Percentiles rank a stretch among this genome's conserved stretches.
Conservation (phyloP, 2,329 filamentous ascomycete genomes). For the Venturia effusa region DNA sequence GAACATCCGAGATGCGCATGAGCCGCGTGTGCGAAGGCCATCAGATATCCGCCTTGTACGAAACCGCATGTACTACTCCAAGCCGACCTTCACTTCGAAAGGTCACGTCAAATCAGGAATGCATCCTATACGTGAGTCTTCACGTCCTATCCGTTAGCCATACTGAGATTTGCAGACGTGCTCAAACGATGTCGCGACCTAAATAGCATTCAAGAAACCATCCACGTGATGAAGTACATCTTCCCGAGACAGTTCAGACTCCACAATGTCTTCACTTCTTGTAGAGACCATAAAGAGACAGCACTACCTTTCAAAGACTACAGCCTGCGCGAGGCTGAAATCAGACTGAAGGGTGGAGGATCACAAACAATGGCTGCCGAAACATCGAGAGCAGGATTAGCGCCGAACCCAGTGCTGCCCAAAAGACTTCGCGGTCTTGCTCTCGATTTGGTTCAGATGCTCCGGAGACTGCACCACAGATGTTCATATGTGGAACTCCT, state of each 20-base stretch:
- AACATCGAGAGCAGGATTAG: conserved; percentile 28
- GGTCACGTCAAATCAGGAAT: conserved; percentile 63
- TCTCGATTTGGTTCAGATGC: conserved; percentile 48
- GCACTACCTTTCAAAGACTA: conserved; percentile 74
- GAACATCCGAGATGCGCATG: background rate
- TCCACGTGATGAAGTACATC: conserved; percentile 79
- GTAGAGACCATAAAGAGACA: conserved; percentile 53
- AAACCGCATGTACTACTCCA: conserved; percentile 77
- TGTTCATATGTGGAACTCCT: conserved; percentile 76
- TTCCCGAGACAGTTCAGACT: conserved; percentile 85
- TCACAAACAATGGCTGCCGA: conserved; percentile 18
- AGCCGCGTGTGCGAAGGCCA: conserved; percentile 18
- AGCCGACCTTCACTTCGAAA: conserved; percentile 56
- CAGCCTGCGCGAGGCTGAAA: conserved; percentile 74
- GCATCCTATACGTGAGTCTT: conserved; percentile 62
- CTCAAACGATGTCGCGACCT: conserved; percentile 57
- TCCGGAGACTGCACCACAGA: conserved; percentile 60
- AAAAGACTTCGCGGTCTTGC: conserved; percentile 57
- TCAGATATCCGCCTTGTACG: conserved; percentile 65
- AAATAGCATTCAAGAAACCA: conserved; percentile 42
- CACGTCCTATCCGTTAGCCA: background rate
- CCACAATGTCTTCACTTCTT: conserved; percentile 82
- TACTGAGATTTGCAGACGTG: conserved; percentile 50
- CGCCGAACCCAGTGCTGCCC: conserved; percentile 33
- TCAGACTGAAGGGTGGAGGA: conserved; percentile 30